A percentile compares a stretch with the other conserved stretches of the same genome.
These are phyloP conservation scores for Trifolium fragiferum DNA, from an alignment of 306 rosid genomes.

Conservation along the genomic window DNA sequence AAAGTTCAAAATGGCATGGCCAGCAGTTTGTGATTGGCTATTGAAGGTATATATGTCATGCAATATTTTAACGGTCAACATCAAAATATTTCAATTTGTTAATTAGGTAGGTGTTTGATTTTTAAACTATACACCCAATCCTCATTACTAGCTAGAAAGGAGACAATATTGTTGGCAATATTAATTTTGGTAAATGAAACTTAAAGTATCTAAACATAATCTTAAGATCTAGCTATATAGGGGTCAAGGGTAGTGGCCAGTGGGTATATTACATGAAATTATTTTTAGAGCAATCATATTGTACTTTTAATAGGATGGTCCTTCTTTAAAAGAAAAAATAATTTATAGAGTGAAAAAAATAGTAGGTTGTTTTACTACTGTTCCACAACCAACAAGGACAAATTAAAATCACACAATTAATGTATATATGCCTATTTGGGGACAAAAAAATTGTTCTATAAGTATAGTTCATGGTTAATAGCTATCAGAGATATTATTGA, in stretches of 20 bases:
- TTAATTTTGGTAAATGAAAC: conserved; percentile 22
- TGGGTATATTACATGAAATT: not conserved
- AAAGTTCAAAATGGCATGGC: conserved; percentile 4
- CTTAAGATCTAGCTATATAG: no score
- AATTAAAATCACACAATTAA: not conserved
- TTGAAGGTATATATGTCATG: conserved; percentile 29
- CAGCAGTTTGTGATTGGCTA: conserved; percentile 26
- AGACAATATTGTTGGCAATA: conserved; percentile 3
- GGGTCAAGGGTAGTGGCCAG: not conserved
- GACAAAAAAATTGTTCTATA: not conserved
- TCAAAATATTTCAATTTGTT: conserved; percentile 38
- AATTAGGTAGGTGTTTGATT: not conserved
- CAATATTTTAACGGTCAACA: conserved; percentile 36
- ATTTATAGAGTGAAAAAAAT: not conserved
- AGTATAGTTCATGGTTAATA: no score
- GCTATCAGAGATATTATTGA: no score
- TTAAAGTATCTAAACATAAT: not conserved
- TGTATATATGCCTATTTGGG: not conserved
- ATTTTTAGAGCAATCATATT: conserved; percentile 19
- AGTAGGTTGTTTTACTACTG: not conserved
- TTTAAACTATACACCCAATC: conserved; percentile 14
- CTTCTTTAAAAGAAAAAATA: not conserved
- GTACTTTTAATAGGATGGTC: not conserved
- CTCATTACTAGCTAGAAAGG: not conserved
- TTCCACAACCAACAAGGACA: conserved; percentile 15